These are phyloP conservation scores for Candida boidinii DNA, from an alignment of 805 yeast species.

Conservation along the genomic window DNA sequence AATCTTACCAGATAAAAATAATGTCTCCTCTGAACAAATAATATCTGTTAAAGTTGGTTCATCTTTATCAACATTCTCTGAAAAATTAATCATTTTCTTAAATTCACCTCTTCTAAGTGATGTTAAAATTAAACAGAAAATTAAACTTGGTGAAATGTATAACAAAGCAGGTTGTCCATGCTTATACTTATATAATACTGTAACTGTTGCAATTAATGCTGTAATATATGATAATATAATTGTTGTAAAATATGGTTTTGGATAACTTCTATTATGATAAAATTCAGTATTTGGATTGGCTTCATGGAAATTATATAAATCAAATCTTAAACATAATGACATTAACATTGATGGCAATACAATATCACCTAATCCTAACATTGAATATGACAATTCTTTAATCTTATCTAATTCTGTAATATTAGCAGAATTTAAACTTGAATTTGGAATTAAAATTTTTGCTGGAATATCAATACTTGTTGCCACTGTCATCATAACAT, in stretches of 20 bases:
- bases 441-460: constrained; percentile 36
- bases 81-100: constrained; percentile 29
- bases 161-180: constrained; percentile 63
- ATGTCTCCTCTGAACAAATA: constrained; percentile 16
- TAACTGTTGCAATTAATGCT: constrained; percentile 37
- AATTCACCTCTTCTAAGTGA: constrained; percentile 37
- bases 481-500: constrained; percentile 58
- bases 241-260: constrained; percentile 37
- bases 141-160: constrained; percentile 46
- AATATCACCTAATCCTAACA: constrained; percentile 62
- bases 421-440: constrained; percentile 10
- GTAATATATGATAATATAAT: constrained; percentile 38
- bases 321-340: constrained; percentile 46
- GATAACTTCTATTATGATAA: constrained; percentile 29
- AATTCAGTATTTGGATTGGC: constrained; percentile 23
- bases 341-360: constrained; percentile 50
- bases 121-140: constrained; percentile 22
- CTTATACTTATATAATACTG: constrained; percentile 27
- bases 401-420: constrained; percentile 8
- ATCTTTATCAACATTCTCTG: constrained; percentile 15
- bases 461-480: constrained; percentile 45
- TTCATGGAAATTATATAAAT: constrained; percentile 33
- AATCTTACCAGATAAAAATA: constrained; percentile 13
- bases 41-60: constrained; percentile 11
- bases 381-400: constrained; percentile 15